phyloP scores from a whole-genome alignment of 768 basidiomycete genomes.

The Phlebiopsis gigantea region DNA sequence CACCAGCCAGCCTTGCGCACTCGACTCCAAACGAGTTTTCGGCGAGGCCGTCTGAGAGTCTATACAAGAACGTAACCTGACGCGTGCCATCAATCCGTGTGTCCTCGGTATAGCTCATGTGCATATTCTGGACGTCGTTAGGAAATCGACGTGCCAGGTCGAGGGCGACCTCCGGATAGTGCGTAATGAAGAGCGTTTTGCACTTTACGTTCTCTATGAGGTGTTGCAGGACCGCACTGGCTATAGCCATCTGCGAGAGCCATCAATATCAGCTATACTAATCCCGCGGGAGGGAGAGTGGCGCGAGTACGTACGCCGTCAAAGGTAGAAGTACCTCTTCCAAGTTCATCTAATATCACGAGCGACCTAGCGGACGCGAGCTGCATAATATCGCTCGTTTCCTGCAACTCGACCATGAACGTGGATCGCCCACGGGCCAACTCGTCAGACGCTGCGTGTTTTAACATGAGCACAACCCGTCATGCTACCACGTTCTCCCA shows the following conservation, averaged over 20 bases:
- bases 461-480: background rate
- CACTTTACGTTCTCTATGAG: constrained; percentile 53
- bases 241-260: constrained; percentile 74
- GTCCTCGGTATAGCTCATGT: constrained; percentile 81
- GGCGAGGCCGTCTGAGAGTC: constrained; percentile 65
- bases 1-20: constrained; percentile 82
- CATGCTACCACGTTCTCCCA: background rate
- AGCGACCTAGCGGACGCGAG: constrained; percentile 70
- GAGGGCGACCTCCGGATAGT: constrained; percentile 82
- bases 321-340: constrained; percentile 87
- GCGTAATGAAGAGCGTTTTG: constrained; percentile 90
- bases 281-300: background rate
- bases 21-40: constrained; percentile 89
- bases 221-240: constrained; percentile 72
- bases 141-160: constrained; percentile 60
- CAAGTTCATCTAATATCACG: constrained; percentile 88
- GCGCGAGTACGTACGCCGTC: constrained; percentile 51
- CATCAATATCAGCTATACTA: constrained; percentile 18
- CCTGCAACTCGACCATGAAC: constrained; percentile 96
- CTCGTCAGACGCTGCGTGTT: constrained; percentile 72
- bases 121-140: constrained; percentile 62
- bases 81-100: constrained; percentile 64
- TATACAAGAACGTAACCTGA: constrained; percentile 86
- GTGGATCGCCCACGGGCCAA: constrained; percentile 83
- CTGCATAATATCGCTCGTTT: constrained; percentile 85